Conservation (phyloP, 2,329 filamentous ascomycete genomes). For the Fusarium lateritium region DNA sequence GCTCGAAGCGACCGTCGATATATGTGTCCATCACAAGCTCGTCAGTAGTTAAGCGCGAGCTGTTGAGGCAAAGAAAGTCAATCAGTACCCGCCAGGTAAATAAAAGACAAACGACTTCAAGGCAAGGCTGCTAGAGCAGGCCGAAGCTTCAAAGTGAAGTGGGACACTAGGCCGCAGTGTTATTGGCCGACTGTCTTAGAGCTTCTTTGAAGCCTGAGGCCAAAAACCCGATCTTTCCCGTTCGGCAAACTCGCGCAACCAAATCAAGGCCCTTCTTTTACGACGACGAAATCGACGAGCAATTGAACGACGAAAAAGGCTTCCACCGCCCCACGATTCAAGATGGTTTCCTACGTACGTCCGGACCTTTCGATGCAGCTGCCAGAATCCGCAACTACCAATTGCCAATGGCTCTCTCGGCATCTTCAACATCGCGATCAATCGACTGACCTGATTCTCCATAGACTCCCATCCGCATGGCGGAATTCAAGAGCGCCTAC, state of each 20-base stretch:
- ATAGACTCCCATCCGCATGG: slow-evolving; percentile 64
- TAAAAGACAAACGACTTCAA: slow-evolving; percentile 9
- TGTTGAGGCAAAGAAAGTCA: not conserved
- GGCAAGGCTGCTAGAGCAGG: slow-evolving; percentile 28
- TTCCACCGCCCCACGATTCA: slow-evolving; percentile 53
- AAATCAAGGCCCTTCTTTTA: slow-evolving; percentile 43
- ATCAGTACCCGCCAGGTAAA: slow-evolving; percentile 12
- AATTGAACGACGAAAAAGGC: slow-evolving; percentile 56
- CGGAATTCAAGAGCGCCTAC: slow-evolving; percentile 73
- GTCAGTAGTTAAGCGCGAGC: not conserved
- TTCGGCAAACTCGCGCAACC: slow-evolving; percentile 54
- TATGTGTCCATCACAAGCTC: slow-evolving; percentile 69
- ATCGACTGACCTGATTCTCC: slow-evolving; percentile 51
- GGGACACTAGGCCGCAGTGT: not conserved
- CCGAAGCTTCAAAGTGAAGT: slow-evolving; percentile 42
- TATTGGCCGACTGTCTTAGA: slow-evolving; percentile 31
- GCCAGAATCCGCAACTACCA: not conserved
- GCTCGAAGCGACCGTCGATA: slow-evolving; percentile 74
- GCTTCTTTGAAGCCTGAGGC: slow-evolving; percentile 52
- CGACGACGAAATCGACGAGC: slow-evolving; percentile 52
- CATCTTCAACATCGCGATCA: slow-evolving; percentile 1
- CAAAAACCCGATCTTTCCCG: slow-evolving; percentile 54
- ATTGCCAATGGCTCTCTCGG: slow-evolving; percentile 26
- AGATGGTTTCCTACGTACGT: slow-evolving; percentile 61
- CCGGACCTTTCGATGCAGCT: not conserved